Percentiles rank a stretch among this genome's conserved stretches.
Evolutionary conservation across 345 rosid genomes (phyloP).

Genomic region (Crucihimalaya himalaica): DNA sequence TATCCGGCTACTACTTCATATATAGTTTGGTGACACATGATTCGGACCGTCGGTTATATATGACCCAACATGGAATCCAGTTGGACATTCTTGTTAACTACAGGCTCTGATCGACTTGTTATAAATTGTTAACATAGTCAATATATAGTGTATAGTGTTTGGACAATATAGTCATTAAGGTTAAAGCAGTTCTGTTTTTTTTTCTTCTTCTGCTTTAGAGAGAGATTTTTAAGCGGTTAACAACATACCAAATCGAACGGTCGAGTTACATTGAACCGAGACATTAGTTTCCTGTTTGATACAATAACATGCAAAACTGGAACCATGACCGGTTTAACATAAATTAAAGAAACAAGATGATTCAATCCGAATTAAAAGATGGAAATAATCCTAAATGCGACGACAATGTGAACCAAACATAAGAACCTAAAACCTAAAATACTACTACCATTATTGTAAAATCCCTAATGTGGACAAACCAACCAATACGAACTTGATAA

Average conservation of each 20-base stretch:
- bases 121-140: no score
- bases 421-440: constrained; percentile 25
- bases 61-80: background rate
- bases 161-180: no score
- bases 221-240: background rate
- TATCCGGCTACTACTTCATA: background rate
- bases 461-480: background rate
- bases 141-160: no score
- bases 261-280: background rate
- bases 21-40: background rate
- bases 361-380: constrained; percentile 6
- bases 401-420: constrained; percentile 9
- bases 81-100: background rate
- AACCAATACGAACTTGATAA: background rate
- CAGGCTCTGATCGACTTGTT: background rate
- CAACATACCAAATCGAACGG: background rate
- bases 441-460: constrained; percentile 18
- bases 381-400: constrained; percentile 14
- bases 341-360: background rate
- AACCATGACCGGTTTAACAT: background rate
- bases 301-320: background rate
- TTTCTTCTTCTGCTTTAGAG: background rate
- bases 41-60: background rate
- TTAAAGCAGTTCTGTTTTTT: no score
- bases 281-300: background rate